A percentile compares a stretch with the other conserved stretches of the same genome.
phyloP scores from a whole-genome alignment of 1,284 basidiomycete species.

The Sporisorium iseilematis-ciliati region DNA sequence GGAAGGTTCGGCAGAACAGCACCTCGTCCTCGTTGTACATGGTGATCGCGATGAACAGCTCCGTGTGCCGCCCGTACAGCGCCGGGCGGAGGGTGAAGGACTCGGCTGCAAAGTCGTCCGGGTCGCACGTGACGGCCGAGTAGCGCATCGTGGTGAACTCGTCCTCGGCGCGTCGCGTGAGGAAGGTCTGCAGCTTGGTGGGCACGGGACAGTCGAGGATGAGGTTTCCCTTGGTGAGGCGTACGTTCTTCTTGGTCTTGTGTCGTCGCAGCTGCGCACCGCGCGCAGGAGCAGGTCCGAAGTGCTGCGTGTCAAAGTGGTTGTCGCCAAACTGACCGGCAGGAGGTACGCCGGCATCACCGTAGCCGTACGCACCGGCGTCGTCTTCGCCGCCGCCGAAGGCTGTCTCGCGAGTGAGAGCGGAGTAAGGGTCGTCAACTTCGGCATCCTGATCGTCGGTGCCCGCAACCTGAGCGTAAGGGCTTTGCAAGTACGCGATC shows the following conservation, averaged over 20 bases:
- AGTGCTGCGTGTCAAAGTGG: slow-evolving; percentile 63
- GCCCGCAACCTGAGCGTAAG: slow-evolving; percentile 27
- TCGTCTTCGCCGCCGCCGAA: slow-evolving; percentile 23
- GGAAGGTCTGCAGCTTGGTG: slow-evolving; percentile 71
- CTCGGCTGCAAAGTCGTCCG: slow-evolving; percentile 87
- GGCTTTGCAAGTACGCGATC: slow-evolving; percentile 29
- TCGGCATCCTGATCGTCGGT: slow-evolving; percentile 28
- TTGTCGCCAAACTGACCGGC: slow-evolving; percentile 26
- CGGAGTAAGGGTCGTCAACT: slow-evolving; percentile 26
- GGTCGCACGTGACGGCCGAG: slow-evolving; percentile 71
- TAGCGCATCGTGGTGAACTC: slow-evolving; percentile 83
- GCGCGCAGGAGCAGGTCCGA: slow-evolving; percentile 63
- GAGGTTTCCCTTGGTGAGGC: slow-evolving; percentile 69
- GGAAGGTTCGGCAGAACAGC: slow-evolving; percentile 90
- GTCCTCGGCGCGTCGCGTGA: slow-evolving; percentile 82
- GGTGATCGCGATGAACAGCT: slow-evolving; percentile 84
- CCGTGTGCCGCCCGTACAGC: slow-evolving; percentile 82
- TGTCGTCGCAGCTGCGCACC: slow-evolving; percentile 67
- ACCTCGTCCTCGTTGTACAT: slow-evolving; percentile 94
- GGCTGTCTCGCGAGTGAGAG: slow-evolving; percentile 29
- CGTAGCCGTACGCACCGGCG: slow-evolving; percentile 12
- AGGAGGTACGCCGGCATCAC: not conserved
- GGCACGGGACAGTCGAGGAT: slow-evolving; percentile 70
- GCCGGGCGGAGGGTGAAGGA: slow-evolving; percentile 89
- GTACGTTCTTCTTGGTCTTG: slow-evolving; percentile 70